phyloP scores from a whole-genome alignment of 1,139 yeast species.

The Candida mesenterica region DNA sequence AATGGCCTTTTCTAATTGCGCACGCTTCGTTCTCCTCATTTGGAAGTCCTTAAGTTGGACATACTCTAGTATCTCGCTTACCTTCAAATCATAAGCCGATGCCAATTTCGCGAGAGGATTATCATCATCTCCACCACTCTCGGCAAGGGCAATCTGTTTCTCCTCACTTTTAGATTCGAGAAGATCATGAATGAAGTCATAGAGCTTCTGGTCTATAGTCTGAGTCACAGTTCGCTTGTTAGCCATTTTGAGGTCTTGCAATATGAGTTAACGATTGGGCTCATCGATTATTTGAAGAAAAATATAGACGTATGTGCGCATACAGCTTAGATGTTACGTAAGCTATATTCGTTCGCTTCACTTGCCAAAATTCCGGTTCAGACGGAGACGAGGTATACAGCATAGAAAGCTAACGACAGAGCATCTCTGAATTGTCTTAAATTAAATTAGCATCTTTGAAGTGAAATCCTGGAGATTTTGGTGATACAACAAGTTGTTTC shows the following conservation, averaged over 20 bases:
- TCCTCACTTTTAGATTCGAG: slow-evolving; percentile 52
- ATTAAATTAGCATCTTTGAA: background rate
- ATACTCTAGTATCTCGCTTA: slow-evolving; percentile 51
- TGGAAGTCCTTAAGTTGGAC: slow-evolving; percentile 61
- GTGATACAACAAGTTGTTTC: too few relatives aligned
- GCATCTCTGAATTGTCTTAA: too few relatives aligned
- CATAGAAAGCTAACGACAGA: too few relatives aligned
- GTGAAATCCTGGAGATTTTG: too few relatives aligned
- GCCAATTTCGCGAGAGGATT: slow-evolving; percentile 47
- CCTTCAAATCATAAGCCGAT: slow-evolving; percentile 57
- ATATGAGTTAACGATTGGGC: background rate
- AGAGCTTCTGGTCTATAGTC: slow-evolving; percentile 49
- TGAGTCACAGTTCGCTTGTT: slow-evolving; percentile 24
- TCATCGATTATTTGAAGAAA: background rate
- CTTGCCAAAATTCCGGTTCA: too few relatives aligned
- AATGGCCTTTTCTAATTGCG: slow-evolving; percentile 54
- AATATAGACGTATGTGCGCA: too few relatives aligned
- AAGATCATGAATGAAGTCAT: slow-evolving; percentile 47
- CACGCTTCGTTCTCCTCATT: slow-evolving; percentile 64
- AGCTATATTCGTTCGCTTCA: too few relatives aligned
- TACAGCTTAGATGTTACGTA: too few relatives aligned
- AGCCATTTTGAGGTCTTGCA: slow-evolving; percentile 9
- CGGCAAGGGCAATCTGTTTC: slow-evolving; percentile 23
- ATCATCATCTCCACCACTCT: slow-evolving; percentile 16
- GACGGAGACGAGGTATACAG: too few relatives aligned